Conservation (phyloP, 192 early-diverging fungal genomes). For the Podila minutissima region DNA sequence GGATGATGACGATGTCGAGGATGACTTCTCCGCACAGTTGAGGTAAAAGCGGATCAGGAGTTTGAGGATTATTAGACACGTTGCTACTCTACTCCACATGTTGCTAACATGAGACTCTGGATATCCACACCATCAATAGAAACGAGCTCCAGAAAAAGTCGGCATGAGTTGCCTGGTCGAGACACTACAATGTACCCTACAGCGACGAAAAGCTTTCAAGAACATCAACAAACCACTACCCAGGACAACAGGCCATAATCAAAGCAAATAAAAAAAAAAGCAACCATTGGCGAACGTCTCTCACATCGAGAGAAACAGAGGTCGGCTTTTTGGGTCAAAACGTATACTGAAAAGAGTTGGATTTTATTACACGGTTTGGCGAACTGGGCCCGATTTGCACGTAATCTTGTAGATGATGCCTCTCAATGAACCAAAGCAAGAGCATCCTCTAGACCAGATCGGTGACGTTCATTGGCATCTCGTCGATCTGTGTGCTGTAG, state of each 20-base stretch:
- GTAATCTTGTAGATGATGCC: too few relatives aligned
- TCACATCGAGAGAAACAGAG: too few relatives aligned
- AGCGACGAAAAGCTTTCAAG: neutral
- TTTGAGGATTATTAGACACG: neutral
- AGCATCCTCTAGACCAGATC: slow-evolving; percentile 48
- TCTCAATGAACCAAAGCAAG: too few relatives aligned
- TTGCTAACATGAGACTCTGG: neutral
- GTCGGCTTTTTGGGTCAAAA: too few relatives aligned
- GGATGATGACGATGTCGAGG: slow-evolving; percentile 92
- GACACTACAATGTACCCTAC: neutral
- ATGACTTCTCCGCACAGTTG: slow-evolving; percentile 93
- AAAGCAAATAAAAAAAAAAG: too few relatives aligned
- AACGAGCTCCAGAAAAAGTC: slow-evolving; percentile 1
- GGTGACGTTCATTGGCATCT: slow-evolving; percentile 87
- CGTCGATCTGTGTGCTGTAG: slow-evolving; percentile 97
- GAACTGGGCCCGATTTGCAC: too few relatives aligned
- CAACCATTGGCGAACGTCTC: too few relatives aligned
- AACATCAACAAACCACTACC: neutral
- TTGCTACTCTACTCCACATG: neutral
- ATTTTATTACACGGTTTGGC: too few relatives aligned
- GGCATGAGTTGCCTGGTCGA: neutral
- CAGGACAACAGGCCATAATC: too few relatives aligned
- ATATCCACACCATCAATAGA: neutral
- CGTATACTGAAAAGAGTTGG: too few relatives aligned
- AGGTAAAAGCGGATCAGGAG: slow-evolving; percentile 36